A percentile compares a stretch with the other conserved stretches of the same genome.
These are phyloP conservation scores for Daucus carota DNA, from an alignment of 129 eudicot species.

Conservation along the genomic window DH1_v3.0 NC_030381.2:44711501-44712000, in stretches of 20 bases:
- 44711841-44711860: background rate
- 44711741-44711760: background rate
- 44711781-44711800: background rate
- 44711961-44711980: background rate
- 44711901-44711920: background rate
- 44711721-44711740: background rate
- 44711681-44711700: background rate
- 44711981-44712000: background rate
- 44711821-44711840: background rate
- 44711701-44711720: background rate
- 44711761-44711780: background rate
- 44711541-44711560: too few relatives aligned
- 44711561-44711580: too few relatives aligned
- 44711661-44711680: too few relatives aligned
- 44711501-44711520: too few relatives aligned
- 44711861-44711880: background rate
- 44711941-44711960: slow-evolving; percentile 10
- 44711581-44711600: too few relatives aligned
- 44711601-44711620: too few relatives aligned
- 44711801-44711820: background rate
- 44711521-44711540: too few relatives aligned
- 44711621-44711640: too few relatives aligned
- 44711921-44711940: background rate
- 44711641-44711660: too few relatives aligned
- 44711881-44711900: slow-evolving; percentile 2